These are phyloP conservation scores for Cucurbita maxima DNA, from an alignment of 306 rosid species.

Conservation along the genomic window DNA sequence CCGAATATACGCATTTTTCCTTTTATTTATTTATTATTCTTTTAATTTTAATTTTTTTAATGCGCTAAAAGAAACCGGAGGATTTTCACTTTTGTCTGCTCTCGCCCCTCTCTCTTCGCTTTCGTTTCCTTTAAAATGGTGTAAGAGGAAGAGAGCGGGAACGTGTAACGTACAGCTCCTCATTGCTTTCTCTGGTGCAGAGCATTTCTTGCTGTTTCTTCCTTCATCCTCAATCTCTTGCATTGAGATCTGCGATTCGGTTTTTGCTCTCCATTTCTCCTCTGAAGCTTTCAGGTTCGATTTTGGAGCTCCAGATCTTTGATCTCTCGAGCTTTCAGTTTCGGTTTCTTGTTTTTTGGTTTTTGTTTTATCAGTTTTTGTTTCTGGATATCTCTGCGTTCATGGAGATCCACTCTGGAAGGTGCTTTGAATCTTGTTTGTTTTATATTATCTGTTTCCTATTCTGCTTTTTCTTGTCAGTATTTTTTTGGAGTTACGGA, in stretches of 20 bases:
- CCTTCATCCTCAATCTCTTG: not conserved
- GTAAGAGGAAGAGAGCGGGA: constrained; percentile 31
- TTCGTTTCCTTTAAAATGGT: constrained; percentile 15
- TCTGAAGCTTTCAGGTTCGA: constrained; percentile 6
- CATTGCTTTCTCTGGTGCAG: constrained; percentile 14
- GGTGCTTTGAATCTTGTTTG: not conserved
- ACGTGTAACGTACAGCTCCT: constrained; percentile 20
- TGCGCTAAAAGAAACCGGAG: not conserved
- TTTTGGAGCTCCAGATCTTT: constrained; percentile 7
- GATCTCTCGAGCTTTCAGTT: not conserved
- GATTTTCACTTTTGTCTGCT: constrained; percentile 1
- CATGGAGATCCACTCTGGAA: constrained; percentile 13
- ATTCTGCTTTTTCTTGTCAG: not conserved
- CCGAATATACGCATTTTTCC: not conserved
- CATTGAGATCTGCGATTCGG: constrained; percentile 30
- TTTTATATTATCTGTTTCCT: not conserved
- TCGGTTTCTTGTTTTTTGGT: not conserved
- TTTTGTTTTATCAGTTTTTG: constrained; percentile 5
- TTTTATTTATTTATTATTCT: too few relatives aligned
- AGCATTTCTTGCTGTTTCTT: constrained; percentile 4
- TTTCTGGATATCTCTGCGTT: not conserved
- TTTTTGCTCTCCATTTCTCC: not conserved
- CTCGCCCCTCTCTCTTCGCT: not conserved
- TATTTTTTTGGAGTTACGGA: not conserved
- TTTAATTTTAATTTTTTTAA: not conserved